A percentile compares a stretch with the other conserved stretches of the same genome.
Conservation (phyloP, 495 filamentous ascomycete genomes). For the Jackrogersella minutella region DNA sequence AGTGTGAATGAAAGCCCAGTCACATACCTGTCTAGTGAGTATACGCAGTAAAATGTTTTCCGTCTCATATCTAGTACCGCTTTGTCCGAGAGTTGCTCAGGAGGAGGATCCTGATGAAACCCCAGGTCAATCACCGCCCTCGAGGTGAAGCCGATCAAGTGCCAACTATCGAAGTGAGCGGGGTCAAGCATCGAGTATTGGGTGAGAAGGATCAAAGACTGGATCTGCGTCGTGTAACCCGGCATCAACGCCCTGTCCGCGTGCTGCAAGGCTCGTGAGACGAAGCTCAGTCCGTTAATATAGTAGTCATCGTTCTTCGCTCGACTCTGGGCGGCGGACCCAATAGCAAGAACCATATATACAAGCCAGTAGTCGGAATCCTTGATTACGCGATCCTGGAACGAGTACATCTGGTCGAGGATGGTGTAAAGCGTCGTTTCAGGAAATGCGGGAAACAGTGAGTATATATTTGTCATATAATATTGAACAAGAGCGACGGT, state of each 20-base stretch:
- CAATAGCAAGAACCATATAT: conserved; percentile 87
- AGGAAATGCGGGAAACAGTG: conserved; percentile 79
- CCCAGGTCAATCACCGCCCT: conserved; percentile 87
- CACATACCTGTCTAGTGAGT: conserved; percentile 80
- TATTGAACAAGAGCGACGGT: conserved; percentile 74
- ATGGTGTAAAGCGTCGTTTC: conserved; percentile 77
- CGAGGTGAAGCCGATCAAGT: conserved; percentile 84
- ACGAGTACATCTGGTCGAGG: conserved; percentile 77
- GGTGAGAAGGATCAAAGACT: conserved; percentile 83
- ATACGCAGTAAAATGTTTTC: conserved; percentile 85
- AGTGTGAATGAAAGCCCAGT: neutral
- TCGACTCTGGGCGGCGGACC: conserved; percentile 74
- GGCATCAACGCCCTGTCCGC: conserved; percentile 83
- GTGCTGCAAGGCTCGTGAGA: conserved; percentile 73
- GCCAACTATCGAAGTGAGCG: conserved; percentile 88
- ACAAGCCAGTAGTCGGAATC: conserved; percentile 84
- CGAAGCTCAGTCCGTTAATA: conserved; percentile 69
- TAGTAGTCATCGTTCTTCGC: conserved; percentile 69
- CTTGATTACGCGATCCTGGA: conserved; percentile 66
- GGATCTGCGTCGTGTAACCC: conserved; percentile 81
- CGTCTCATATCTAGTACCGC: conserved; percentile 76
- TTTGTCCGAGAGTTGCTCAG: conserved; percentile 65
- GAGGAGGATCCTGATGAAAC: conserved; percentile 86
- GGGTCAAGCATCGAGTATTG: conserved; percentile 90
- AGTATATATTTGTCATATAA: conserved; percentile 82